Conservation (phyloP, 257 asterid species). For the Jacaranda mimosifolia region DNA sequence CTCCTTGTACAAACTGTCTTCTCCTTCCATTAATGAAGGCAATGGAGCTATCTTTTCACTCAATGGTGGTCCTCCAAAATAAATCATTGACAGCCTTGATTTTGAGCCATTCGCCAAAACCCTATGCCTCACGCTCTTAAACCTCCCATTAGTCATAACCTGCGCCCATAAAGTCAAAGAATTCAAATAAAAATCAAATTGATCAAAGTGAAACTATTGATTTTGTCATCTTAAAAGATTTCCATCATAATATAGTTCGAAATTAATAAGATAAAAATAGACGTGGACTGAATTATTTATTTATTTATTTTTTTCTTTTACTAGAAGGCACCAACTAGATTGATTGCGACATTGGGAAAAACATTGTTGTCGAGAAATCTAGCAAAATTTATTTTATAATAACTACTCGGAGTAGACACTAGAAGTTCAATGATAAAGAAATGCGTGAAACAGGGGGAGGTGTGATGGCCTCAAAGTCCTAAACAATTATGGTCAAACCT, state of each 20-base stretch:
- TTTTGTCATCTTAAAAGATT: too few relatives aligned
- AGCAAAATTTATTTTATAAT: slow-evolving; percentile 20
- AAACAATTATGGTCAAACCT: slow-evolving; percentile 24
- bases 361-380: slow-evolving; percentile 17
- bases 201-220: too few relatives aligned
- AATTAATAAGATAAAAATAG: too few relatives aligned
- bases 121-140: slow-evolving; percentile 65
- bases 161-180: slow-evolving; percentile 9
- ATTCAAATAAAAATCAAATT: neutral
- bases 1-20: slow-evolving; percentile 66
- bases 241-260: too few relatives aligned
- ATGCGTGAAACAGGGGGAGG: slow-evolving; percentile 23
- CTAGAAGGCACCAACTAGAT: neutral
- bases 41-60: slow-evolving; percentile 73
- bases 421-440: slow-evolving; percentile 6
- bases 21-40: slow-evolving; percentile 56
- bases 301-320: neutral
- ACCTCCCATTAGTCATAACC: slow-evolving; percentile 77
- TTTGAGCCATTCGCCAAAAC: slow-evolving; percentile 57
- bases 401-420: too few relatives aligned
- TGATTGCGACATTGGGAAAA: slow-evolving; percentile 23
- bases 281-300: neutral
- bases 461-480: neutral
- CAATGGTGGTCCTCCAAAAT: slow-evolving; percentile 77
- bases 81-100: slow-evolving; percentile 73